These are phyloP conservation scores for Lagerstroemia speciosa DNA, from an alignment of 345 rosid genomes.

Conservation along the genomic window DNA sequence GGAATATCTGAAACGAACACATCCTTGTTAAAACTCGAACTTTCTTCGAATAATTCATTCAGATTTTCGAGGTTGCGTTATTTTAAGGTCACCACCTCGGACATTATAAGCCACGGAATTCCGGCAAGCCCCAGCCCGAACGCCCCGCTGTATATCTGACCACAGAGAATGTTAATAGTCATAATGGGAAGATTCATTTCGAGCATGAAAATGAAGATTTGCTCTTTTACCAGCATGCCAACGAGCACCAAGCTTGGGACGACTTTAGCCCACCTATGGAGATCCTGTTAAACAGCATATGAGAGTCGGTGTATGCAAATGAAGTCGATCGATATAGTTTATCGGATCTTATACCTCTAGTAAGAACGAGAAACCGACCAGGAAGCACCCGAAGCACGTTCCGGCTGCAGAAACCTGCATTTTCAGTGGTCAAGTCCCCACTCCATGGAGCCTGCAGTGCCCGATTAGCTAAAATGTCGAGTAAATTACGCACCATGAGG, in stretches of 20 bases:
- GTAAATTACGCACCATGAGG: slow-evolving; percentile 17
- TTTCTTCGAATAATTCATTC: too few relatives aligned
- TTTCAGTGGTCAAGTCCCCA: neutral
- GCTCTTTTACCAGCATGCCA: slow-evolving; percentile 24
- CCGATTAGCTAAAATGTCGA: neutral
- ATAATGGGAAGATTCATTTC: neutral
- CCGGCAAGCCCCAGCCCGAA: slow-evolving; percentile 14
- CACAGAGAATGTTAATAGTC: neutral
- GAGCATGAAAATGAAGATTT: neutral
- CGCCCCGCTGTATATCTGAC: slow-evolving; percentile 10
- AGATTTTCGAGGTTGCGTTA: neutral
- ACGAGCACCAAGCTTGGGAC: slow-evolving; percentile 20
- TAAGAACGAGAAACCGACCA: slow-evolving; percentile 18
- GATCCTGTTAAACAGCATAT: slow-evolving; percentile 12
- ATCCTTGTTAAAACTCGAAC: neutral
- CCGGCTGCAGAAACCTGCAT: slow-evolving; percentile 16
- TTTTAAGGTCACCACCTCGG: neutral
- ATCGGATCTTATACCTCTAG: slow-evolving; percentile 12
- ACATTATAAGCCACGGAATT: slow-evolving; percentile 19
- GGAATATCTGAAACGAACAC: slow-evolving; percentile 30
- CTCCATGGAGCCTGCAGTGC: neutral
- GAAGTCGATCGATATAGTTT: too few relatives aligned
- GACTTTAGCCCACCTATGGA: slow-evolving; percentile 10
- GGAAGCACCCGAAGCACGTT: slow-evolving; percentile 11
- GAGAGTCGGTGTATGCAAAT: neutral